Evolutionary conservation across 441 rosid genomes (phyloP), one percentile per base, ranked within the genome.

Genomic region (Adansonia grandidieri): DNA sequence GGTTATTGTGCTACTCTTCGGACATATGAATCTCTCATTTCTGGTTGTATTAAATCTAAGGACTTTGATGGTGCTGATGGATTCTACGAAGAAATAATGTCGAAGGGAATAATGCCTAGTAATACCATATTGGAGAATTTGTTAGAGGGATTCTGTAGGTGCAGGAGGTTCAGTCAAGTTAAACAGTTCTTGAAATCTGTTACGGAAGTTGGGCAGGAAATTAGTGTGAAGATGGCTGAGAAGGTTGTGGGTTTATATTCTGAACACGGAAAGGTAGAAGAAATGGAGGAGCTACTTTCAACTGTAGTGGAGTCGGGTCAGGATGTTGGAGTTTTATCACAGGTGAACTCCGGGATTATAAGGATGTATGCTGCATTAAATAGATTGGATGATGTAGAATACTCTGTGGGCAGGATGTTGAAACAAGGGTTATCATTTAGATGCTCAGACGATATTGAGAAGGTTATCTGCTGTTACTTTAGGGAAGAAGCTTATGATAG

Each of bases 301-400:
- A 78, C 68, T n/a, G 75, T 76, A 11, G 15, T 53, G 54, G 79
- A 80, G 73, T 81, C 77, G 9, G 62, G 80, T 76, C 79, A 80
- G 54, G 65, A 4, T 28, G 61, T 54, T 10, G 82, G 80, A 28
- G 83, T 83, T 32, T 57, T 85, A 64, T 48, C 48, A 20, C 63
- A 0, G 44, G 78, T 85, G 53, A 81, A 81, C 28, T 57, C 80
- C 51, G 84, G 85, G 73, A 79, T 85, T 45, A 78, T 85, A 72
- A 83, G 84, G 63, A 63, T 84, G 77, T 80, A 87, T 71, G 83
- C 89, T 2, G 53, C 66, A 20, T 24, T 42, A 22, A 87, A 83
- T 72, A 72, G 83, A 65, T 73, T 85, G 82, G 85, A 85, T 61
- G 88, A 82, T 51, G 84, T 85, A 58, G 88, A 87, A 70, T 87